Base-by-base conservation (phyloP, 129 eudicot genomes). In the Flaveria ramosissima region DNA sequence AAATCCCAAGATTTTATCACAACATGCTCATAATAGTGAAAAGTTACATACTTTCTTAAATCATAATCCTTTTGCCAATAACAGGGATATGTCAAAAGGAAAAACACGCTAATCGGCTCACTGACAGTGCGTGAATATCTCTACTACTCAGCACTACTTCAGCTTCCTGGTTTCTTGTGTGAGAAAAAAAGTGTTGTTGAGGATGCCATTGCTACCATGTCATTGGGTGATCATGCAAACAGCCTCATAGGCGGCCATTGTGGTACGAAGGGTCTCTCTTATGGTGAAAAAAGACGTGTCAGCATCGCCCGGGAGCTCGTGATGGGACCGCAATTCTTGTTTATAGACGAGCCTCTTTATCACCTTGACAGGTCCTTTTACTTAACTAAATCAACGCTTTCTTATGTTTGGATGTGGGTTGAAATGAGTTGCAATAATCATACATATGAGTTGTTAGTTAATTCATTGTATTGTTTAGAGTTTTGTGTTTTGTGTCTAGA, bases 251-350 rank as follows among this genome's bases (percentile, higher is more conserved):
- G 98, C 19, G 97, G 98, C 24, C 93, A 91, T 55, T 94, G 98
- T 75, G 81, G 80, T 62, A 83, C 86, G 89, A 94, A 91, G 75
- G 98, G 98, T 47, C 98, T 94, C 67, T 91, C 82, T 27, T 75
- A 87, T 75, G 98, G 98, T 65, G 98, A 94, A 86, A 89, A 93
- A 83, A 84, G 98, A 27, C 98, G 98, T 47, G 92, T 94, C 45
- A 83, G 93, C 76, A 94, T 94, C 67, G 98, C 98, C 15, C 77
- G 98, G 77, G 98, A 94, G 78, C 96, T 94, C 39, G 93, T 94
- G 53, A 94, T 83, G 92, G 86, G 97, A 60, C 98, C 98, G 9
- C 96, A 91, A 32, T 67, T 86, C 63, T 81, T 94, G 75, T 91
- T 94, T 80, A 89, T 94, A 41, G 98, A 94, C 20, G 98, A 94